Evolutionary conservation across 306 rosid genomes (phyloP).

Genomic region (Purshia tridentata): DNA sequence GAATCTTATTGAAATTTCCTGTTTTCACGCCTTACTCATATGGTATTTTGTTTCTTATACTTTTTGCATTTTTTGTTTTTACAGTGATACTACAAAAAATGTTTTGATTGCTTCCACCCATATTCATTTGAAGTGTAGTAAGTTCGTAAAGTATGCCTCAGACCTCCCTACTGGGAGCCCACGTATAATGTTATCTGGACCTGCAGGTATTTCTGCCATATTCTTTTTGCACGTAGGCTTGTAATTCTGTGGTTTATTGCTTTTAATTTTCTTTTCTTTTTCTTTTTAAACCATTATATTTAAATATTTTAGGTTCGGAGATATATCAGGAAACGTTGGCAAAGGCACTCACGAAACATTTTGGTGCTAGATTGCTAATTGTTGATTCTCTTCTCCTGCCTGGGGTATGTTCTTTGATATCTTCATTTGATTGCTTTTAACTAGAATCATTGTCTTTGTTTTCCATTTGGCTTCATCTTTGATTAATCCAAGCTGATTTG

Average conservation of each 20-base stretch:
- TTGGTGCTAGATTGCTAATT: slow-evolving; percentile 67
- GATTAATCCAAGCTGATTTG: not conserved
- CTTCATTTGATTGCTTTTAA: slow-evolving; percentile 14
- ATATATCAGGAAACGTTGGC: slow-evolving; percentile 90
- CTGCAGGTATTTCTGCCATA: slow-evolving; percentile 57
- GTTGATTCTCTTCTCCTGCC: slow-evolving; percentile 83
- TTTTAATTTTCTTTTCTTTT: slow-evolving; percentile 6
- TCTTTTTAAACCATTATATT: slow-evolving; percentile 10
- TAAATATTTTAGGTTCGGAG: slow-evolving; percentile 76
- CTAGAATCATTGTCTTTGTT: slow-evolving; percentile 2
- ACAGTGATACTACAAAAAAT: slow-evolving; percentile 85
- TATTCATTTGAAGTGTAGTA: slow-evolving; percentile 77
- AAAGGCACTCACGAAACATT: slow-evolving; percentile 90
- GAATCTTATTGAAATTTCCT: not conserved
- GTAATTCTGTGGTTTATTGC: not conserved
- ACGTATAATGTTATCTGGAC: slow-evolving; percentile 85
- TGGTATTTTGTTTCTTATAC: slow-evolving; percentile 7
- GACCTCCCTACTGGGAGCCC: slow-evolving; percentile 75
- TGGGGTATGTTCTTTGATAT: slow-evolving; percentile 64
- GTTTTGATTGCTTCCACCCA: slow-evolving; percentile 68
- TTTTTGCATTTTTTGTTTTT: slow-evolving; percentile 24
- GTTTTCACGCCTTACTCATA: not conserved
- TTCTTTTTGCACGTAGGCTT: slow-evolving; percentile 7
- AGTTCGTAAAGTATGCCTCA: slow-evolving; percentile 65
- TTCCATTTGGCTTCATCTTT: not conserved